A percentile compares a stretch with the other conserved stretches of the same genome.
phyloP scores from a whole-genome alignment of 495 filamentous ascomycete species.

The Xylaria scruposa region DNA sequence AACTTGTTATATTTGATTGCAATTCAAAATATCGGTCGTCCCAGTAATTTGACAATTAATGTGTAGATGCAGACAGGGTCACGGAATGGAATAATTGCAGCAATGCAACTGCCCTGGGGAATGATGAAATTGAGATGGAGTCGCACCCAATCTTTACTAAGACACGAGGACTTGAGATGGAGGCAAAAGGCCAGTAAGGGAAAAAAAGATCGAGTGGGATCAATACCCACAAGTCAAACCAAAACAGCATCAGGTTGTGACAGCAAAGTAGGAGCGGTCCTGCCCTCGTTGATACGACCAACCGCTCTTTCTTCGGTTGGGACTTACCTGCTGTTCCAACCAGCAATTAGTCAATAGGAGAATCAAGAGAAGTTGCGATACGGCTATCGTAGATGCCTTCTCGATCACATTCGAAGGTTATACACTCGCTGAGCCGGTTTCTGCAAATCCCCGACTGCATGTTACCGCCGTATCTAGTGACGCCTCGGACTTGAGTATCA shows the following conservation, averaged over 20 bases:
- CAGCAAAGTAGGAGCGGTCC: not conserved
- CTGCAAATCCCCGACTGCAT: not conserved
- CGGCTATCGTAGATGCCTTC: not conserved
- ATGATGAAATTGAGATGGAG: not conserved
- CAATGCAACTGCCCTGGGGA: not conserved
- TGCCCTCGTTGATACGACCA: not conserved
- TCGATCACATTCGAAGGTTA: not conserved
- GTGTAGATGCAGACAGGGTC: not conserved
- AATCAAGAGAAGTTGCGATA: not conserved
- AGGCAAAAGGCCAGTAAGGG: not conserved
- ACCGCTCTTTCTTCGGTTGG: conserved; percentile 8
- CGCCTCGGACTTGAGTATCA: not conserved
- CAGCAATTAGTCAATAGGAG: not conserved
- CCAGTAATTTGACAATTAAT: not conserved
- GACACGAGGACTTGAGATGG: not conserved
- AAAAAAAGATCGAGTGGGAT: not conserved
- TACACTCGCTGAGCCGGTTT: not conserved
- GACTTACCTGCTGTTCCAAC: not conserved
- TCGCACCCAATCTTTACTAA: too few relatives aligned
- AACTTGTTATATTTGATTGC: not conserved
- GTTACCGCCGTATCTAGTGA: not conserved
- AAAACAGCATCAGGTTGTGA: not conserved
- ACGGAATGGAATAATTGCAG: not conserved
- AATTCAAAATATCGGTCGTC: not conserved
- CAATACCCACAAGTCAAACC: too few relatives aligned